Conservation (phyloP, 148 eudicot species). For the Dysphania ambrosioides region DNA sequence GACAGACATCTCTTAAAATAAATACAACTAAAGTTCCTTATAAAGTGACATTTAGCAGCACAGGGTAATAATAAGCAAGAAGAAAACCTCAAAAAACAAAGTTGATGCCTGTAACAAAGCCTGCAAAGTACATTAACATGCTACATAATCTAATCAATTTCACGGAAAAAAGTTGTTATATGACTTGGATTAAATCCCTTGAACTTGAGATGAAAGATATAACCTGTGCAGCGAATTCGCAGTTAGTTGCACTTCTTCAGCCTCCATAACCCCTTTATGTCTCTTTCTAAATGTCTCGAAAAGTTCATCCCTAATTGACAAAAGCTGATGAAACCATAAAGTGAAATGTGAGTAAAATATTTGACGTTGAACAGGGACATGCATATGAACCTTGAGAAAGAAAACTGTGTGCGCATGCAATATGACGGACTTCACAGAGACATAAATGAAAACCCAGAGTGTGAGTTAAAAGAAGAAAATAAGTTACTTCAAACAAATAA, state of each 20-base stretch:
- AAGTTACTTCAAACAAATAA: constrained; percentile 3
- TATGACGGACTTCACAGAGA: background rate
- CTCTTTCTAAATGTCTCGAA: constrained; percentile 95
- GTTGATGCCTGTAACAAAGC: background rate
- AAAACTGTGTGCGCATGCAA: background rate
- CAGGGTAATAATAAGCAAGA: background rate
- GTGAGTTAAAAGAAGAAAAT: background rate
- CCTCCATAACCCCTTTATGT: constrained; percentile 93
- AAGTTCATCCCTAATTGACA: constrained; percentile 88
- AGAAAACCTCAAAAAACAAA: background rate
- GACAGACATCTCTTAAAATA: background rate
- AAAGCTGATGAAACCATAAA: constrained; percentile 43
- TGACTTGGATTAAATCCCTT: background rate
- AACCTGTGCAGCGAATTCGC: constrained; percentile 88
- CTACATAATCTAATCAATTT: background rate
- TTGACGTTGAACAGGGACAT: background rate
- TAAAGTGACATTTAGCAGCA: background rate
- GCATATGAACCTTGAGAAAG: background rate
- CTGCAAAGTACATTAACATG: background rate
- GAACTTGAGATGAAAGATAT: constrained; percentile 3
- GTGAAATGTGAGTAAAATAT: constrained; percentile 17
- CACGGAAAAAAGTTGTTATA: background rate
- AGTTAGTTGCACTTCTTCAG: constrained; percentile 94
- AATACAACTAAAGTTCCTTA: background rate
- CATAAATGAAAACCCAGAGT: background rate